phyloP scores from a whole-genome alignment of 163 green algal species.

The Chloromonas sp. region DNA sequence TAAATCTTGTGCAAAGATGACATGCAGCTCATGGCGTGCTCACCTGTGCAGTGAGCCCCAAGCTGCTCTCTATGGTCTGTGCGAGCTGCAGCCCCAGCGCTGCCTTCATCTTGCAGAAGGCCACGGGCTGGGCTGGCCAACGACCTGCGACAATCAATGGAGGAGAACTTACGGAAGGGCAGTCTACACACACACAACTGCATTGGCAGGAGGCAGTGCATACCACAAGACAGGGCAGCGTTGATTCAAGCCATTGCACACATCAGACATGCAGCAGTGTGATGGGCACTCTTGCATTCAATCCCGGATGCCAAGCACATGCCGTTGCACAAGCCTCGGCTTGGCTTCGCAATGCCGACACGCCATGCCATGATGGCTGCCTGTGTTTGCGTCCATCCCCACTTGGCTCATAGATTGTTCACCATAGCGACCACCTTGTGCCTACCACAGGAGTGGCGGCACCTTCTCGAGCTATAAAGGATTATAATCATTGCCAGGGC shows the following conservation, averaged over 20 bases:
- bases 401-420: conserved; percentile 45
- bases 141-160: conserved; percentile 1
- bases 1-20: no score
- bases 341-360: no score
- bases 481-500: conserved; percentile 24
- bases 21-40: neutral
- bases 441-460: conserved; percentile 8
- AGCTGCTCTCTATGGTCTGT: conserved; percentile 31
- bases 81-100: conserved; percentile 71
- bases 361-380: no score
- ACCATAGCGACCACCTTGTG: conserved; percentile 20
- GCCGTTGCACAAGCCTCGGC: no score
- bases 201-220: no score
- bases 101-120: conserved; percentile 72
- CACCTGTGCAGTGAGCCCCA: conserved; percentile 30
- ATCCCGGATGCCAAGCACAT: no score
- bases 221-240: no score
- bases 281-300: no score
- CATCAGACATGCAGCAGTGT: no score
- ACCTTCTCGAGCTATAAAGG: conserved; percentile 17
- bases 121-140: conserved; percentile 55
- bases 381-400: no score
- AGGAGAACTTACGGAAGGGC: neutral
- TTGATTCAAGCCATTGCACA: no score
- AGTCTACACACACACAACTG: neutral